Conservation (phyloP, 345 rosid genomes). For the Kernera saxatilis region DNA sequence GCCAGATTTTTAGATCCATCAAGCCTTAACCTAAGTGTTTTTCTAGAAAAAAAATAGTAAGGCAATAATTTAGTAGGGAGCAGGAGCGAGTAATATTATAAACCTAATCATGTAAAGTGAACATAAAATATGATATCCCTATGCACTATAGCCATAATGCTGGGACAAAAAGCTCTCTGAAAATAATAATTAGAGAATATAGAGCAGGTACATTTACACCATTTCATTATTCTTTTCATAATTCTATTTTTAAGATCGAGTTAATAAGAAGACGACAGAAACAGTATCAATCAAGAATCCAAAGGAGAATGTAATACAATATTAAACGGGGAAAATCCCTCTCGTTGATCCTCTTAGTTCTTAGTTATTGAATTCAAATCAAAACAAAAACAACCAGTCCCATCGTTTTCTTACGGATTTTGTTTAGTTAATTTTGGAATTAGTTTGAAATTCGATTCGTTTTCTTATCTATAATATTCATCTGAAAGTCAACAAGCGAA, state of each 20-base stretch:
- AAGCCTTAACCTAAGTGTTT: not conserved
- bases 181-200: slow-evolving; percentile 4
- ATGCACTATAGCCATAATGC: not conserved
- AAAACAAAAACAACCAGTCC: not conserved
- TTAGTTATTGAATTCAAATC: not conserved
- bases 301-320: slow-evolving; percentile 15
- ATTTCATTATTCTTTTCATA: not conserved
- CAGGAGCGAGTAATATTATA: not conserved
- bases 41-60: not conserved
- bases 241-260: not conserved
- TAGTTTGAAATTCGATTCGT: not conserved
- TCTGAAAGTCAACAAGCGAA: not conserved
- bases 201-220: slow-evolving; percentile 5
- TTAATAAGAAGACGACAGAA: slow-evolving; percentile 1
- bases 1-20: not conserved
- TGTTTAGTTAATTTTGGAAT: not conserved
- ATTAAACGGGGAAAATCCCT: not conserved
- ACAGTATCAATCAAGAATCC: slow-evolving; percentile 19
- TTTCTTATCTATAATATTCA: not conserved
- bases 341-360: not conserved
- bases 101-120: slow-evolving; percentile 21
- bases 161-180: slow-evolving; percentile 9
- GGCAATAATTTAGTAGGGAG: slow-evolving; percentile 1
- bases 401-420: not conserved
- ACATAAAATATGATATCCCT: slow-evolving; percentile 18